A percentile compares a stretch with the other conserved stretches of the same genome.
Conservation (phyloP, 345 rosid species). For the Schrenkiella parvula region DNA sequence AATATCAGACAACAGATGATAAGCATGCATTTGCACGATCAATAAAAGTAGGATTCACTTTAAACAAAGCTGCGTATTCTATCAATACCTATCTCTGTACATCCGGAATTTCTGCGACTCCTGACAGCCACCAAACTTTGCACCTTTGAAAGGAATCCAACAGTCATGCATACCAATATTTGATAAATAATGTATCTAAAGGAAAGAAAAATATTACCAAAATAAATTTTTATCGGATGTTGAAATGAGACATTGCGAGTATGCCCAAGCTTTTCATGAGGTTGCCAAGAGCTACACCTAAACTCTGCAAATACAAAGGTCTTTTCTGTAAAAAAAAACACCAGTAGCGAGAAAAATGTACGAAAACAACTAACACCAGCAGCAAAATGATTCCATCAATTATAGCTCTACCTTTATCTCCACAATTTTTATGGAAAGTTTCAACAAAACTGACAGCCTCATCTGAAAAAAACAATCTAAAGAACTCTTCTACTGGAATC, state of each 20-base stretch:
- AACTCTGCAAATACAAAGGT: conserved; percentile 52
- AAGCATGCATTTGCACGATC: conserved; percentile 2
- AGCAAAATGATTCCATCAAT: conserved; percentile 6
- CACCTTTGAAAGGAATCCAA: conserved; percentile 47
- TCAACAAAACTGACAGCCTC: conserved; percentile 57
- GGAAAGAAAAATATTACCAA: conserved; percentile 51
- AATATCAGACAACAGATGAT: conserved; percentile 17
- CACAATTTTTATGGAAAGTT: conserved; percentile 73
- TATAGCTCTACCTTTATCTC: conserved; percentile 77
- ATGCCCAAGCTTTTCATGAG: conserved; percentile 69
- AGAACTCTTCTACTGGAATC: conserved; percentile 80
- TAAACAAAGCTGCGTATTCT: background rate
- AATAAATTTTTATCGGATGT: conserved; percentile 93
- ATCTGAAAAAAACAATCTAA: conserved; percentile 72
- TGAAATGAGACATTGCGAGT: conserved; percentile 78
- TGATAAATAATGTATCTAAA: conserved; percentile 11
- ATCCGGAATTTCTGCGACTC: conserved; percentile 79
- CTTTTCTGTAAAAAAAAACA: background rate
- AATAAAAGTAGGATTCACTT: background rate
- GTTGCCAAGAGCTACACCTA: conserved; percentile 71
- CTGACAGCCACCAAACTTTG: conserved; percentile 89
- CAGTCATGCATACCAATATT: conserved; percentile 17
- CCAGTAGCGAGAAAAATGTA: background rate
- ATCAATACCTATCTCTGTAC: conserved; percentile 66
- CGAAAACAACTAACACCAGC: conserved; percentile 6